Evolutionary conservation across 257 asterid species (phyloP), one percentile per base, ranked within the genome.

Genomic region (Nicotiana attenuata): DNA sequence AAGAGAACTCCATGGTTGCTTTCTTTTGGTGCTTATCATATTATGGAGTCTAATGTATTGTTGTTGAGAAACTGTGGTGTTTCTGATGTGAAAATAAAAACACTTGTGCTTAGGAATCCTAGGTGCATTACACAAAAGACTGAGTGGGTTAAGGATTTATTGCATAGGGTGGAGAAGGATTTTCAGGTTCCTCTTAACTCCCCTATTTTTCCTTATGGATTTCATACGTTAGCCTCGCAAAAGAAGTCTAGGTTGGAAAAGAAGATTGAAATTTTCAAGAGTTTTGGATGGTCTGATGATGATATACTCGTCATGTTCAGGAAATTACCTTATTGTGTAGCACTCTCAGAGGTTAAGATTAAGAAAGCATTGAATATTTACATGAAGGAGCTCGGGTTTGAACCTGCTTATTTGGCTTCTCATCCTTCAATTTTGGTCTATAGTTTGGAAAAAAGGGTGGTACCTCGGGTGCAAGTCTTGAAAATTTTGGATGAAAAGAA

Each of bases 111-210:
- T 41, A 41, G 50, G 50, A 41, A 41, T 41, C 50, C 50, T 41
- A 41, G 50, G 50, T 41, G 9, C 50, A 41, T 41, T 41, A 41
- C 50, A 41, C 50, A 41, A 41, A 41, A 41, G 13, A 41, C 50
- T 41, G 50, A 41, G 50, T 41, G 13, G 50, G 13, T 41, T 41
- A 41, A 41, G 50, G 50, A 41, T 41, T 68, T 68, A 53, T 38
- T 68, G 77, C 19, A n/a, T 38, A 68, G 77, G 31, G 19, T 68
- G 20, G 77, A 68, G 77, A 68, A n/a, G 77, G 77, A 68, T 68
- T 68, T 68, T 68, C n/a, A 10, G 6, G 3, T 68, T n/a, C 28
- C 77, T 0, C 77, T 22, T 38, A 5, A 38, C 22, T 68, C 77
- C 1, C 0, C 77, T 38, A 68, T 68, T 9, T 68, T 68, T 68